Percentiles rank a stretch among this genome's conserved stretches.
Evolutionary conservation across 176 grass and related monocot genomes (phyloP).

Genomic region (Puccinellia tenuiflora): DNA sequence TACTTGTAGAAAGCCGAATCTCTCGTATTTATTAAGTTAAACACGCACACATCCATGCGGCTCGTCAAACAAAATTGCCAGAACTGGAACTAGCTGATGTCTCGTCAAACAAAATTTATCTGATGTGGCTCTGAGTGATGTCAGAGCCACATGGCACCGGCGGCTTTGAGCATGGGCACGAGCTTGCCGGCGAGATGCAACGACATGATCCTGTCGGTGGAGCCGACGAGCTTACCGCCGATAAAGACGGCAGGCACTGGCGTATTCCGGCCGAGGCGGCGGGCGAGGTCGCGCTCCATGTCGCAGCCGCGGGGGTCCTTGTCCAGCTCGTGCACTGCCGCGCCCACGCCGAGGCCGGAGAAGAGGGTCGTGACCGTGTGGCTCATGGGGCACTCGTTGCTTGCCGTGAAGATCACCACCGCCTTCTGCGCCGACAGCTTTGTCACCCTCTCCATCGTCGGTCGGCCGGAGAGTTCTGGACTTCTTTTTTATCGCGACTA

Average conservation of each 20-base stretch:
- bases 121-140: not conserved
- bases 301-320: slow-evolving; percentile 48
- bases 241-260: slow-evolving; percentile 55
- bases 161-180: slow-evolving; percentile 48
- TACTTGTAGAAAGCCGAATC: not conserved
- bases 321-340: slow-evolving; percentile 54
- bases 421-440: slow-evolving; percentile 49
- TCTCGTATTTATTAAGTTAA: not conserved
- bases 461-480: not conserved
- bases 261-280: slow-evolving; percentile 28
- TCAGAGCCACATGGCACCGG: slow-evolving; percentile 62
- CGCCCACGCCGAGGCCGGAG: slow-evolving; percentile 34
- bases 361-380: slow-evolving; percentile 56
- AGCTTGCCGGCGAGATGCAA: slow-evolving; percentile 47
- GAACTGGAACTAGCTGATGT: not conserved
- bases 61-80: no score
- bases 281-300: slow-evolving; percentile 50
- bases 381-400: slow-evolving; percentile 46
- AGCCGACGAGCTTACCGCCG: slow-evolving; percentile 52
- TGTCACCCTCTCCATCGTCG: slow-evolving; percentile 40
- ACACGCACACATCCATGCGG: not conserved
- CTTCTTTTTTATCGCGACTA: not conserved
- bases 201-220: slow-evolving; percentile 56
- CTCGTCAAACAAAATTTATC: not conserved
- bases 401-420: slow-evolving; percentile 53